Evolutionary conservation across 73 alveolate species (phyloP).

Genomic region (Tetrahymena elliotti): DNA sequence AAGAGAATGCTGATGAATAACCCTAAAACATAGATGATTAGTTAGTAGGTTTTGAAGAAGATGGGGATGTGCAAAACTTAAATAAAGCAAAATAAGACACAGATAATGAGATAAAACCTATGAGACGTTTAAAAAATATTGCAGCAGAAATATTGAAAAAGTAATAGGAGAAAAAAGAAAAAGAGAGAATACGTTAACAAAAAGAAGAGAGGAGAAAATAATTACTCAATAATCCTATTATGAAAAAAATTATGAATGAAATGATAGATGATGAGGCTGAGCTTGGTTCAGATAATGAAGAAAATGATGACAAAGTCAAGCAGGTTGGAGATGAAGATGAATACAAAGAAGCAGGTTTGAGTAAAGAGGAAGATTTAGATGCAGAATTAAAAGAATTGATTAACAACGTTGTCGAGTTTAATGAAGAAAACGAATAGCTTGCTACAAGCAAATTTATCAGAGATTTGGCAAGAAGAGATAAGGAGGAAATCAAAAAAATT

Average conservation of each 20-base stretch:
- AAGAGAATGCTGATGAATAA: not conserved
- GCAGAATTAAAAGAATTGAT: not conserved
- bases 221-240: not conserved
- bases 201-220: not conserved
- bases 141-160: not conserved
- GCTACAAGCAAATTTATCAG: not conserved
- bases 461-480: not conserved
- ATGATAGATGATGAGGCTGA: not conserved
- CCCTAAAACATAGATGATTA: not conserved
- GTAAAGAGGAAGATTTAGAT: not conserved
- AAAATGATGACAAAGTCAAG: not conserved
- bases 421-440: not conserved
- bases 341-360: not conserved
- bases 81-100: not conserved
- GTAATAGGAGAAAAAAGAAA: not conserved
- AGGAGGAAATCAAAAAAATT: not conserved
- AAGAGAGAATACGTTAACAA: not conserved
- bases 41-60: not conserved
- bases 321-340: not conserved
- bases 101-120: not conserved
- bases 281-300: not conserved
- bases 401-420: not conserved
- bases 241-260: not conserved
- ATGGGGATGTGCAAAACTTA: not conserved
- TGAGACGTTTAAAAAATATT: not conserved